phyloP scores from a whole-genome alignment of 345 rosid genomes.

The Syzygium grande region DNA sequence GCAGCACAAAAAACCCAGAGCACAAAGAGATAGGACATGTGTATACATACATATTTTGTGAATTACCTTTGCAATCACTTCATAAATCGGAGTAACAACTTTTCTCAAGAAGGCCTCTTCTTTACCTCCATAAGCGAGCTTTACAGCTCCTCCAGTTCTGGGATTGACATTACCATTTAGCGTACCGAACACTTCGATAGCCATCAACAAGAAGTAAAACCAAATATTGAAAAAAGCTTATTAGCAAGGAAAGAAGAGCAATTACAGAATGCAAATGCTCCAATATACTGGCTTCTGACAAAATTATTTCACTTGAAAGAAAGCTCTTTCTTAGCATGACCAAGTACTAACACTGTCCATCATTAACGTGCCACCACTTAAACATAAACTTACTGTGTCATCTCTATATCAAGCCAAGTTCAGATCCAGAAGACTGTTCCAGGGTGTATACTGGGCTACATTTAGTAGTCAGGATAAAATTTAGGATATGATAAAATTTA shows the following conservation, averaged over 20 bases:
- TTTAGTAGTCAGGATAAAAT: no score
- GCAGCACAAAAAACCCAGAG: background rate
- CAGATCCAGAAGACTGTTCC: no score
- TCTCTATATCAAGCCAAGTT: no score
- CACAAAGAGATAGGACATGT: background rate
- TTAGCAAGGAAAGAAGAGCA: background rate
- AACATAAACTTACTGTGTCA: no score
- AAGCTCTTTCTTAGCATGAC: no score
- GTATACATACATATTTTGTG: background rate
- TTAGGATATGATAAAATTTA: no score
- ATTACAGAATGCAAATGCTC: background rate
- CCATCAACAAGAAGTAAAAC: conserved; percentile 52
- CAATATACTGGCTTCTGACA: no score
- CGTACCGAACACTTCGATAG: conserved; percentile 90
- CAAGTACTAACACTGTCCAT: no score
- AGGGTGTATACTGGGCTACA: no score
- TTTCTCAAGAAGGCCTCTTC: conserved; percentile 88
- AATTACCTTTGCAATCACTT: conserved; percentile 67
- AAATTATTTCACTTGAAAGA: no score
- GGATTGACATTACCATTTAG: conserved; percentile 95
- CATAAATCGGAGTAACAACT: conserved; percentile 54
- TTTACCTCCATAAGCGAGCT: conserved; percentile 91
- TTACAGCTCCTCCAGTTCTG: conserved; percentile 89
- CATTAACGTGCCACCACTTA: no score
- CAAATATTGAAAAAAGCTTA: background rate